Percentiles rank a stretch among this genome's conserved stretches.
These are phyloP conservation scores for Rhizopogon vinicolor DNA, from an alignment of 768 basidiomycete species.

Conservation along the genomic window DNA sequence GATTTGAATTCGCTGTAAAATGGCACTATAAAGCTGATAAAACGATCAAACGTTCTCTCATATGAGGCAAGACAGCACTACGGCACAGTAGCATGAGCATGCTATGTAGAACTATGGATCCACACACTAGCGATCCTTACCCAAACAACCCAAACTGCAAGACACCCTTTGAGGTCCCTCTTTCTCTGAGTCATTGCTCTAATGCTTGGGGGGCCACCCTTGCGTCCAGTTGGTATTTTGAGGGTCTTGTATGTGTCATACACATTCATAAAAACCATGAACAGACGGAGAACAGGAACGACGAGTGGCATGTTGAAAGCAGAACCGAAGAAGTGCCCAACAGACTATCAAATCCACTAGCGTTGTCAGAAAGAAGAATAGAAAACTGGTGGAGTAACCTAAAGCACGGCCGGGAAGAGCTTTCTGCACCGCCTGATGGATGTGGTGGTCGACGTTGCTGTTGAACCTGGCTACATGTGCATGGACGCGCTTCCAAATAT, in stretches of 20 bases:
- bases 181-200: constrained; percentile 73
- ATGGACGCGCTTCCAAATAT: neutral
- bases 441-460: constrained; percentile 11
- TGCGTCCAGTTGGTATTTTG: constrained; percentile 51
- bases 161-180: constrained; percentile 78
- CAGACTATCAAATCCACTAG: constrained; percentile 1
- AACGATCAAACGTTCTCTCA: constrained; percentile 59
- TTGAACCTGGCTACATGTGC: neutral
- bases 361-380: neutral
- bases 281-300: constrained; percentile 58
- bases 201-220: constrained; percentile 55
- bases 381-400: neutral
- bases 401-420: constrained; percentile 3
- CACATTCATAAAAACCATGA: constrained; percentile 73
- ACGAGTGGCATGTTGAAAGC: constrained; percentile 57
- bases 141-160: constrained; percentile 86
- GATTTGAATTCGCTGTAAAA: constrained; percentile 85
- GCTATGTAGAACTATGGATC: neutral
- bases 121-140: constrained; percentile 34
- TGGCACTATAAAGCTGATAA: constrained; percentile 69
- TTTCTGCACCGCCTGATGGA: constrained; percentile 3
- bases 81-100: constrained; percentile 10
- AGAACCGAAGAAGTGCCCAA: constrained; percentile 4
- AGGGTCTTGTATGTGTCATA: constrained; percentile 85
- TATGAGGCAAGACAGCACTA: constrained; percentile 68